phyloP scores from a whole-genome alignment of 495 filamentous ascomycete species.

The Neurospora tetrasperma region DNA sequence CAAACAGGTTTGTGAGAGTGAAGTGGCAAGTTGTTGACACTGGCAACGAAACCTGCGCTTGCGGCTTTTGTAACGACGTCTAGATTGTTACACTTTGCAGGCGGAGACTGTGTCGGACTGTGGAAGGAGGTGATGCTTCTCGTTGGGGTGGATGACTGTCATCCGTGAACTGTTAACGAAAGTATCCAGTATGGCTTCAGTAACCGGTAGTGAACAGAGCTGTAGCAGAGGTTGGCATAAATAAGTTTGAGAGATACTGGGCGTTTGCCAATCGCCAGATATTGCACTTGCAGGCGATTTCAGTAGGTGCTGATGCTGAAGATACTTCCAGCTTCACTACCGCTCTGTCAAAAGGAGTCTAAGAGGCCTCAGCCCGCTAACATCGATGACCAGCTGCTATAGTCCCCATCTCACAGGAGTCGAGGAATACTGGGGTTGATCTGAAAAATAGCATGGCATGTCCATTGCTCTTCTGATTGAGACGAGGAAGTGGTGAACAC shows the following conservation, averaged over 20 bases:
- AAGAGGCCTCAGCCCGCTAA: no score
- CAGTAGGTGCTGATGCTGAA: not conserved
- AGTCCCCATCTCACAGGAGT: no score
- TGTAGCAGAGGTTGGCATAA: not conserved
- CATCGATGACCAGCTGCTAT: no score
- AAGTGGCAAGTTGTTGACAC: not conserved
- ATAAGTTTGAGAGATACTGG: not conserved
- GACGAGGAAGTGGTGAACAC: not conserved
- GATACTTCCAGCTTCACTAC: no score
- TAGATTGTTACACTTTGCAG: not conserved
- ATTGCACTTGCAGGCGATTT: not conserved
- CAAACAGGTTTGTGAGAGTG: not conserved
- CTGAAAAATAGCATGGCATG: not conserved
- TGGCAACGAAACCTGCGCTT: not conserved
- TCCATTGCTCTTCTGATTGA: not conserved
- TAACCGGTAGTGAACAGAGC: not conserved
- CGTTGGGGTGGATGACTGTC: not conserved
- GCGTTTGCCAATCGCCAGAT: not conserved
- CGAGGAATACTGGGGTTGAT: no score
- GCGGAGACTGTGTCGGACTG: not conserved
- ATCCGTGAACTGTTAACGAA: not conserved
- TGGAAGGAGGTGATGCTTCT: not conserved
- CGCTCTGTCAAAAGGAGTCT: no score
- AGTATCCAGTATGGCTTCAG: not conserved
- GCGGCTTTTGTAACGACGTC: not conserved